Evolutionary conservation across 257 asterid genomes (phyloP), one percentile per base, ranked within the genome.

Genomic region (Jacaranda mimosifolia): DNA sequence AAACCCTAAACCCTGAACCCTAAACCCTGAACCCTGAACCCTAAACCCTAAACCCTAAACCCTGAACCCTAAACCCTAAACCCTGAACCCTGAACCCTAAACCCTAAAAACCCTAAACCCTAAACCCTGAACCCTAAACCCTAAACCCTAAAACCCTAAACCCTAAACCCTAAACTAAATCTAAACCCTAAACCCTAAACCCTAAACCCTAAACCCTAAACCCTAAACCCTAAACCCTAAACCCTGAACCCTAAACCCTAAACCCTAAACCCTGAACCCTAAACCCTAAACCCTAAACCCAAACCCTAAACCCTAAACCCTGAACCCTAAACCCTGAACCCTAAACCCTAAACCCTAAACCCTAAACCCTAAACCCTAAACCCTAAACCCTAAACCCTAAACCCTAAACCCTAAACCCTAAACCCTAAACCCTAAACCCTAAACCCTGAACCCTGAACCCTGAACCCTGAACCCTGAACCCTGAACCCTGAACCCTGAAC

Each of bases 401-500:
- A 63, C 45, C 68, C 78, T 63, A 17, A 48, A 60, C 63, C 69
- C 70, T 45, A 17, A 74, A 58, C 26, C 68, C 78, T 45, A 6
- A 48, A 58, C 18, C 56, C 78, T 45, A 11, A 38, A 70, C n/a
- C 52, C 49, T 39, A 52, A 72, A 55, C 56, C 78, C 78, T 49
- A 45, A 60, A 74, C 59, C 69, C 78, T 32, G 21, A 74, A 46
- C 75, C 75, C 71, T 42, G 56, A 79, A 53, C 79, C 83, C 74
- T 39, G 39, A 72, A 48, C 68, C 79, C 74, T 51, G 53, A 79
- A 72, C 78, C 83, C 74, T 53, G 52, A 73, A 72, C 79, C 75
- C 67, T 18, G 42, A 72, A 72, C 74, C 83, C 77, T 64, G 32
- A 73, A 72, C 68, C 83, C 83, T 66, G 43, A 73, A 79, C 67